Conservation (phyloP, 2,329 filamentous ascomycete genomes). For the Leptographium radiaticola region DNA sequence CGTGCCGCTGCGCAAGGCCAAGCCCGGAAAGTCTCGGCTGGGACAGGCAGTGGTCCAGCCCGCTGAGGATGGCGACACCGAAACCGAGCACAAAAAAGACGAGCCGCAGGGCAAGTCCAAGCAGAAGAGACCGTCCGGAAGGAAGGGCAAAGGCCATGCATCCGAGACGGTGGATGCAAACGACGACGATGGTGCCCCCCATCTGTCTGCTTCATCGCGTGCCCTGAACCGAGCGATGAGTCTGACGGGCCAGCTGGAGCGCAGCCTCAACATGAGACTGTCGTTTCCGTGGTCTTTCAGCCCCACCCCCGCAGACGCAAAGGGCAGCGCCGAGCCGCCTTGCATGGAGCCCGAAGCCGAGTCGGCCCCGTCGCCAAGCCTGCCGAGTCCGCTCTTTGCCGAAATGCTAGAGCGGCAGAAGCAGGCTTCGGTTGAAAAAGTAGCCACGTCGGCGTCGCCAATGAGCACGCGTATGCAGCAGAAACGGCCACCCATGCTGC, state of each 20-base stretch:
- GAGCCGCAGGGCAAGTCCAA: neutral
- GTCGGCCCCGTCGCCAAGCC: slow-evolving; percentile 6
- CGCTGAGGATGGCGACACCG: neutral
- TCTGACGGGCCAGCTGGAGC: slow-evolving; percentile 18
- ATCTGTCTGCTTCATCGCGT: neutral
- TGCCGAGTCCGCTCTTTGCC: slow-evolving; percentile 16
- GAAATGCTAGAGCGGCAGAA: slow-evolving; percentile 15
- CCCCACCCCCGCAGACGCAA: neutral
- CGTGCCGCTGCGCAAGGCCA: neutral
- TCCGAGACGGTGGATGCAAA: neutral
- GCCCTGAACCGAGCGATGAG: slow-evolving; percentile 17
- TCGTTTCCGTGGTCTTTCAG: slow-evolving; percentile 1
- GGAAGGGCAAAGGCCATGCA: neutral
- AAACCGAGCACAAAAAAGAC: neutral
- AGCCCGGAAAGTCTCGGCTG: neutral
- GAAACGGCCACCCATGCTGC: slow-evolving; percentile 20
- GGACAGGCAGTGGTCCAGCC: neutral
- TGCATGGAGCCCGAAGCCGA: too few relatives aligned
- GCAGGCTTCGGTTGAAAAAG: neutral
- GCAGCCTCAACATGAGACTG: slow-evolving; percentile 6
- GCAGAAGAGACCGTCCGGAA: neutral
- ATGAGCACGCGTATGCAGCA: slow-evolving; percentile 27
- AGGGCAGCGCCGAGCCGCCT: neutral
- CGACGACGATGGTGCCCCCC: neutral
- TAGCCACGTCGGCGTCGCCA: slow-evolving; percentile 21